Percentiles rank a stretch among this genome's conserved stretches.
Conservation (phyloP, 176 grass and related monocot species). For the Lolium multiflorum region DNA sequence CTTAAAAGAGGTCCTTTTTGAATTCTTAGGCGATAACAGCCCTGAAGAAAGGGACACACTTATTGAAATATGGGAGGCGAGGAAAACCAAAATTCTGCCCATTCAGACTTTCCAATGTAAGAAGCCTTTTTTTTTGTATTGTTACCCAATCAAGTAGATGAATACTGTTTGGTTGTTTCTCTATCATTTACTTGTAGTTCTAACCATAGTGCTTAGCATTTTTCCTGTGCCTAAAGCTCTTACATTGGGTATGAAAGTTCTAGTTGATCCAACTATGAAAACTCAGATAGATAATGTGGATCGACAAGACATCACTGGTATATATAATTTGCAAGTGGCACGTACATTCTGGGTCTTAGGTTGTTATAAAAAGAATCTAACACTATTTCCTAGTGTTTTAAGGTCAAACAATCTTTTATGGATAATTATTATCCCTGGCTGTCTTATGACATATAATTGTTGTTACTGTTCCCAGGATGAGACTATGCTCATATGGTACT, state of each 20-base stretch:
- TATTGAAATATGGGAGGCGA: conserved; percentile 80
- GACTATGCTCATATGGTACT: conserved; percentile 70
- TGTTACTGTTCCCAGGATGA: conserved; percentile 61
- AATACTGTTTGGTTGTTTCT: conserved; percentile 12
- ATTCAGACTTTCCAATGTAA: conserved; percentile 77
- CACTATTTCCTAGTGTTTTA: background rate
- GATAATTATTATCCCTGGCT: background rate
- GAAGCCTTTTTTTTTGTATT: background rate
- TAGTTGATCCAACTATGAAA: conserved; percentile 21
- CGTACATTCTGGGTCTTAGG: background rate
- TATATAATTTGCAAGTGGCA: background rate
- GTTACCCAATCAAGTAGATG: background rate
- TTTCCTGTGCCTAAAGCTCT: background rate
- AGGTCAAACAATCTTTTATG: background rate
- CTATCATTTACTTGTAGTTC: conserved; percentile 18
- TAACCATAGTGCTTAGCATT: background rate
- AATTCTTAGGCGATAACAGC: conserved; percentile 69
- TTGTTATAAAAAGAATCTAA: background rate
- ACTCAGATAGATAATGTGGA: background rate
- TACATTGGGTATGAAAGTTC: background rate
- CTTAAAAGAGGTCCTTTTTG: background rate
- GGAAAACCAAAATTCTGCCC: conserved; percentile 90
- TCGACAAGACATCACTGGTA: background rate
- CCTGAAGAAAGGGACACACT: conserved; percentile 76
- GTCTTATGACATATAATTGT: conserved; percentile 22